phyloP scores from a whole-genome alignment of 805 yeast species.

The Deakozyma indianensis region DNA sequence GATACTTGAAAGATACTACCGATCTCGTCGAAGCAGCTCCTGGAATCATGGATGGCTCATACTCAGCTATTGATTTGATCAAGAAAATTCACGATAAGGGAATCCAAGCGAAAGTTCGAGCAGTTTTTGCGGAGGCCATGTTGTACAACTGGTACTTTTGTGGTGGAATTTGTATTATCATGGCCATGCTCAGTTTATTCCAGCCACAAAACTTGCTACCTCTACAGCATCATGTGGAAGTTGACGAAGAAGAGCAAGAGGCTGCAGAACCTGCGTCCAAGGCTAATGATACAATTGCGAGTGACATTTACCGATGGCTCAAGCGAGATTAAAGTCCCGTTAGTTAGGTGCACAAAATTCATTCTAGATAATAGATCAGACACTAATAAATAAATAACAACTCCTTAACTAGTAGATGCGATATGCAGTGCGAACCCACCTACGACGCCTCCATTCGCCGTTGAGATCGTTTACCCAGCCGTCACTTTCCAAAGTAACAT shows the following conservation, averaged over 20 bases:
- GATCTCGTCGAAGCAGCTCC: background rate
- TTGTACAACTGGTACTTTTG: background rate
- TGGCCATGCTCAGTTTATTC: background rate
- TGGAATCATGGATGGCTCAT: background rate
- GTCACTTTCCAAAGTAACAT: slow-evolving; percentile 5
- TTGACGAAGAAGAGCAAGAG: background rate
- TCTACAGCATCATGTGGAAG: background rate
- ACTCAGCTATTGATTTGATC: background rate
- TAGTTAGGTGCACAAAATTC: too few species aligned
- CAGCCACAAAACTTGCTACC: slow-evolving; percentile 1
- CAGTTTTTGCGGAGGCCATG: background rate
- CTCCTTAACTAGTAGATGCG: background rate
- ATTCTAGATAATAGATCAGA: too few species aligned
- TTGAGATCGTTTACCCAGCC: slow-evolving; percentile 4
- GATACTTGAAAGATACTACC: background rate
- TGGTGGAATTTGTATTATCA: background rate
- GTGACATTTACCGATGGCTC: background rate
- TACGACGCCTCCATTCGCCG: slow-evolving; percentile 5
- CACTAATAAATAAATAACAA: too few species aligned
- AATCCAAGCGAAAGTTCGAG: background rate
- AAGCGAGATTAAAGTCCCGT: background rate
- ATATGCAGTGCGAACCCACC: slow-evolving; percentile 3
- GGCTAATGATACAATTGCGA: background rate
- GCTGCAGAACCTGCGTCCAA: background rate
- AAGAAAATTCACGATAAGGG: background rate